Conservation (phyloP, 495 filamentous ascomycete genomes). For the Cercophora sp. region DNA sequence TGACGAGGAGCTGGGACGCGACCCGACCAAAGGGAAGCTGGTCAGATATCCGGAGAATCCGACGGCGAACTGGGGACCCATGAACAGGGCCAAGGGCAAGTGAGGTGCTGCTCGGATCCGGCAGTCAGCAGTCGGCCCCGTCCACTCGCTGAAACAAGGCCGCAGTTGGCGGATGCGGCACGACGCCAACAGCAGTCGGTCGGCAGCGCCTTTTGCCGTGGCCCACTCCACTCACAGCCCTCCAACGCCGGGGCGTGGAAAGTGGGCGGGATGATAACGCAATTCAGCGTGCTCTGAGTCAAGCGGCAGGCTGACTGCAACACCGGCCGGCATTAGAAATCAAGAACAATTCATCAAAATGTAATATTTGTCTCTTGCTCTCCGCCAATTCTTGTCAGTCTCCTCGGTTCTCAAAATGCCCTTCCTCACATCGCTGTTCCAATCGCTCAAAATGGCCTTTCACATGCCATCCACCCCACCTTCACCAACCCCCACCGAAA, state of each 20-base stretch:
- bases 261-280: slow-evolving; percentile 19
- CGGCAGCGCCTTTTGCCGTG: slow-evolving; percentile 1
- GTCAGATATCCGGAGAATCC: slow-evolving; percentile 88
- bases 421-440: not conserved
- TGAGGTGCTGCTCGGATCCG: slow-evolving; percentile 5
- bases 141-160: too few relatives aligned
- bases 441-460: slow-evolving; percentile 5
- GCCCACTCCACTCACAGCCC: slow-evolving; percentile 12
- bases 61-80: slow-evolving; percentile 86
- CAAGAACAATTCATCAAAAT: too few relatives aligned
- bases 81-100: slow-evolving; percentile 65
- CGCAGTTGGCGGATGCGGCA: not conserved
- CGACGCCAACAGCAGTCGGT: not conserved
- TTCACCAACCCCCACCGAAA: too few relatives aligned
- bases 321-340: slow-evolving; percentile 18
- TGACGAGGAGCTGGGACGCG: slow-evolving; percentile 72
- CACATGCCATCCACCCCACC: too few relatives aligned
- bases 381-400: too few relatives aligned
- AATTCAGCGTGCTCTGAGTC: slow-evolving; percentile 17
- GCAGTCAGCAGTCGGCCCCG: too few relatives aligned
- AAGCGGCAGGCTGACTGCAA: not conserved
- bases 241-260: too few relatives aligned
- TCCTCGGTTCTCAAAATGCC: not conserved
- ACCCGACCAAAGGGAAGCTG: slow-evolving; percentile 57
- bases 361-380: too few relatives aligned